Base-by-base conservation (phyloP, 2,329 filamentous ascomycete species). In the Huntiella savannae region DNA sequence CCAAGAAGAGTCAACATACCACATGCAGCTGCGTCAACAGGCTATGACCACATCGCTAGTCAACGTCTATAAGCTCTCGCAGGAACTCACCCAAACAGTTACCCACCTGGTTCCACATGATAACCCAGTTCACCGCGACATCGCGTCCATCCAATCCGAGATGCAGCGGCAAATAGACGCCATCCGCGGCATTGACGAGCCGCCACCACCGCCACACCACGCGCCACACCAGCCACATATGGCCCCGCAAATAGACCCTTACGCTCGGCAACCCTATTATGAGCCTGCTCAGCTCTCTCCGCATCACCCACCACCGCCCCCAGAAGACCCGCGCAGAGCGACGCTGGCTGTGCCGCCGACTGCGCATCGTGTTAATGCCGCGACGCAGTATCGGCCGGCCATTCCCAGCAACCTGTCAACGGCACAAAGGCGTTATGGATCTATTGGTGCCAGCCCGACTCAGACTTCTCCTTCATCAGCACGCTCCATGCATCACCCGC, bases 241-340 rank as follows among this genome's bases (percentile, higher is more conserved):
- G 40, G 17, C 19, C 10, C 41, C 40, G 13, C 82, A 86, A 48
- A 28, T 28, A 28, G 67, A 66, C 51, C 65, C 74, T 41, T 70
- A 77, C 55, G 71, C 73, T 32, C 77, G 75, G 51, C 70, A 73
- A 41, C 82, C 77, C 60, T 78, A 83, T 53, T 64, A 72, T 38
- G 82, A 87, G 52, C 78, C 82, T 50, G 73, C 79, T 1, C 86
- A 87, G 8, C 72, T 94, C 35, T 96, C 88, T 36, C 88, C 88
- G 15, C 77, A 86, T 52, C 87, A 94, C 62, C 65, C 87, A 53
- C 76, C 86, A 8, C 82, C 87, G 56, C 76, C 86, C 7, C 82
- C 87, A 56, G 87, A 94, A 56, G 88, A 94, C 50, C 74, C 77
- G 46, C 79, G 86, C 52, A 73, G 82, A 42, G 71, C 71, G 17